Evolutionary conservation across 768 basidiomycete species (phyloP), one percentile per base, ranked within the genome.

Genomic region (Psilocybe azurescens): DNA sequence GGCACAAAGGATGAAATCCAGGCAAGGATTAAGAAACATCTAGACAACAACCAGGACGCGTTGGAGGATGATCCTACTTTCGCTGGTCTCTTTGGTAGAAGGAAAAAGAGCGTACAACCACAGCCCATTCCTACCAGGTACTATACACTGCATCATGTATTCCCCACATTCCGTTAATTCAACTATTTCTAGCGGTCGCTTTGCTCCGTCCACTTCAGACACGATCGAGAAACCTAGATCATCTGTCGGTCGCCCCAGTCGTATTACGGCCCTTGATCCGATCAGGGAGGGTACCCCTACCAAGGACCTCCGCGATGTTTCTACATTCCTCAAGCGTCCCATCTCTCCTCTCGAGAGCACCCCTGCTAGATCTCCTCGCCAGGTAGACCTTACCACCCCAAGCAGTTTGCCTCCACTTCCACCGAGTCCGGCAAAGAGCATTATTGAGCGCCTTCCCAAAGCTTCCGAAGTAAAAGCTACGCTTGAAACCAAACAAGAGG

Each of bases 1-100:
- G 89, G 89, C 41, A 90, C 86, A 1, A 88, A 84, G 62, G 88
- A 90, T 32, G 87, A 89, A 3, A 62, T 90, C 10, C 82, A 84
- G 57, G 70, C 69, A n/a, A 79, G 89, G 61, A 89, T 91, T 63
- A 88, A 85, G 67, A 82, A 76, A 59, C 81, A 89, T 63, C 81
- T 91, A 16, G 88, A 89, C 52, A 65, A 70, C 39, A 78, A 90
- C 68, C 84, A 85, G 53, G 65, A 77, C 36, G 68, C 74, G 18
- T 78, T 90, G 28, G 86, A 87, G 65, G 85, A 87, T 30, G 77
- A 88, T 53, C 83, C 86, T 16, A 68, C 59, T 1, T 91, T 89
- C 67, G 62, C 81, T 5, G 88, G 89, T 18, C 76, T 91, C 16
- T 88, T 78, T 63, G 73, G 74, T 58, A 75, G 78, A 65, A 75